A percentile compares a stretch with the other conserved stretches of the same genome.
These are phyloP conservation scores for Talaromyces sp. DNA, from an alignment of 2,329 filamentous ascomycete species.

Conservation along the genomic window DNA sequence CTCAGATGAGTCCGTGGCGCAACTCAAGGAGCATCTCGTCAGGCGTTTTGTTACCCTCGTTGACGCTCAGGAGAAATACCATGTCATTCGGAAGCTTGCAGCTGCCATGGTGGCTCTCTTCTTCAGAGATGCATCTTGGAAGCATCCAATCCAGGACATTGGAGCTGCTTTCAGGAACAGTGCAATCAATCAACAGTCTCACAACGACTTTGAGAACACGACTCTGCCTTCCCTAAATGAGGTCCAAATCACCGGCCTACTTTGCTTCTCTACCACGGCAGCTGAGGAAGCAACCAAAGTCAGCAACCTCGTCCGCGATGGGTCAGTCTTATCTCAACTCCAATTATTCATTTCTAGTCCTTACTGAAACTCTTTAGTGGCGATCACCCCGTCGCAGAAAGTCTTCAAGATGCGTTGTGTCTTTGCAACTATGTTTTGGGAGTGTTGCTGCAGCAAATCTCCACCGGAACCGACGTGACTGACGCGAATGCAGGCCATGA, in stretches of 20 bases:
- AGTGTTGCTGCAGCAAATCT: constrained; percentile 23
- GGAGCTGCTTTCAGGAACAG: constrained; percentile 35
- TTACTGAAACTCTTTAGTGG: constrained; percentile 1
- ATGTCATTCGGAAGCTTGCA: constrained; percentile 44
- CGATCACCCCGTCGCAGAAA: constrained; percentile 20
- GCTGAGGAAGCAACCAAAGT: constrained; percentile 34
- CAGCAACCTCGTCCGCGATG: constrained; percentile 18
- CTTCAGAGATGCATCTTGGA: constrained; percentile 36
- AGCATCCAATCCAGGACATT: constrained; percentile 29
- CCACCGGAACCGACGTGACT: constrained; percentile 15
- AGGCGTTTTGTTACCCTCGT: constrained; percentile 39
- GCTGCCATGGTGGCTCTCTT: constrained; percentile 42
- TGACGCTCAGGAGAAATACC: constrained; percentile 29
- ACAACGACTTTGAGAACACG: constrained; percentile 23
- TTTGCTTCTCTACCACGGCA: constrained; percentile 36
- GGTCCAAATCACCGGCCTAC: constrained; percentile 27
- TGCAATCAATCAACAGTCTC: constrained; percentile 27
- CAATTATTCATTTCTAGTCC: neutral
- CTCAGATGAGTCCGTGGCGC: constrained; percentile 24
- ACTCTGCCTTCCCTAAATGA: constrained; percentile 34
- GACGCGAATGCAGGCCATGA: constrained; percentile 24
- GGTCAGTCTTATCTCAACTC: constrained; percentile 1
- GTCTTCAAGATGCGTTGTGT: constrained; percentile 32
- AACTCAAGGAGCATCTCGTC: constrained; percentile 38
- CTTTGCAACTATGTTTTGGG: constrained; percentile 32